A percentile compares a stretch with the other conserved stretches of the same genome.
Evolutionary conservation across 2,329 filamentous ascomycete species (phyloP).

Genomic region (Penicillium sp.): DNA sequence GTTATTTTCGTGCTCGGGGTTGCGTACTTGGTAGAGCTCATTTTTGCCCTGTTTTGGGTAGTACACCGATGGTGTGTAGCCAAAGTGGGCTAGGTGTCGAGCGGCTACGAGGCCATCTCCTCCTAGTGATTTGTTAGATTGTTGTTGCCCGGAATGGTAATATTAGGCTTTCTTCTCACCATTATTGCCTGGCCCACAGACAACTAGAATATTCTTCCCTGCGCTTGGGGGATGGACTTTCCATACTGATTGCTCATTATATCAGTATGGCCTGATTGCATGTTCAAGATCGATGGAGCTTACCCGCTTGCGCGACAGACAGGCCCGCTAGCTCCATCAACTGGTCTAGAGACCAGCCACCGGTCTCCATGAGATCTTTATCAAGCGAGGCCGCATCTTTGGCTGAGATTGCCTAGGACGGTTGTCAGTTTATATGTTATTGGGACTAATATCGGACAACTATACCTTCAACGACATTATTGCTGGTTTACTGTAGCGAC

Average conservation of each 20-base stretch:
- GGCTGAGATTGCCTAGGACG: conserved; percentile 71
- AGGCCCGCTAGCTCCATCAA: conserved; percentile 95
- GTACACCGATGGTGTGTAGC: conserved; percentile 83
- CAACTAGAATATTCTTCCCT: conserved; percentile 74
- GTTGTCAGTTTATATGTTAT: neutral
- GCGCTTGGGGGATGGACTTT: conserved; percentile 72
- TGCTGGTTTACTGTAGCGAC: conserved; percentile 30
- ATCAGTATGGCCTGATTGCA: neutral
- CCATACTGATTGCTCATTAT: conserved; percentile 60
- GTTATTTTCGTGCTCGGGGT: neutral
- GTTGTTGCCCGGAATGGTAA: neutral
- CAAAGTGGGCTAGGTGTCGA: conserved; percentile 85
- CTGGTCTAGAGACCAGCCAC: conserved; percentile 90
- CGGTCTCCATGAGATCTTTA: conserved; percentile 83
- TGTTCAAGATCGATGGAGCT: conserved; percentile 18
- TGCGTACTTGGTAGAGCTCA: conserved; percentile 74
- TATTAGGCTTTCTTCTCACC: conserved; percentile 30
- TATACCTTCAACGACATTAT: conserved; percentile 45
- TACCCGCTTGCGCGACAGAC: conserved; percentile 86
- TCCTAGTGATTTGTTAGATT: conserved; percentile 50
- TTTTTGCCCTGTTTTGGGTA: conserved; percentile 91
- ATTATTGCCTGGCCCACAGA: conserved; percentile 81
- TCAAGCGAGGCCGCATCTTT: conserved; percentile 87
- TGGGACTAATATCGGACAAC: neutral
- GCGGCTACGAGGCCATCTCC: conserved; percentile 94